Evolutionary conservation across 164 flowering plant genomes (phyloP).

Genomic region (Dillenia suffruticosa): DNA sequence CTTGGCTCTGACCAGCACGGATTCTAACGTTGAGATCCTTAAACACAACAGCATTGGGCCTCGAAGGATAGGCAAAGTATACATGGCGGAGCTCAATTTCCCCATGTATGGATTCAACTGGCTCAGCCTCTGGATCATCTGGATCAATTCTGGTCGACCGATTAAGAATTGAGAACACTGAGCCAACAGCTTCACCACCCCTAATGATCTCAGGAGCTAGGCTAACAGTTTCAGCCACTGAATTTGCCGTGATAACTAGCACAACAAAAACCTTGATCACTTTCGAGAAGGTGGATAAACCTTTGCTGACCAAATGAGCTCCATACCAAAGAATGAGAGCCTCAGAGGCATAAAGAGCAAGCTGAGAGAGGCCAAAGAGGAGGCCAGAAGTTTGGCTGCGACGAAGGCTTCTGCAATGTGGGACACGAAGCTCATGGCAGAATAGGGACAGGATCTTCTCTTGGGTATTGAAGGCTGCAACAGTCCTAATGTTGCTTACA

Average conservation of each 20-base stretch:
- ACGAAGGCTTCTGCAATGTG: slow-evolving; percentile 59
- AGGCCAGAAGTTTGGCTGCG: slow-evolving; percentile 76
- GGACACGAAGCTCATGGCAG: slow-evolving; percentile 65
- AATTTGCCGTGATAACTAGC: slow-evolving; percentile 87
- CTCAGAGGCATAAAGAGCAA: slow-evolving; percentile 82
- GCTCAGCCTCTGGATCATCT: slow-evolving; percentile 78
- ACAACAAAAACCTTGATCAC: slow-evolving; percentile 94
- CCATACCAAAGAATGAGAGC: slow-evolving; percentile 98
- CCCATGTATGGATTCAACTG: slow-evolving; percentile 68
- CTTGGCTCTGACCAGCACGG: slow-evolving; percentile 93
- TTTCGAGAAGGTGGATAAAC: slow-evolving; percentile 87
- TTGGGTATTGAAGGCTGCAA: slow-evolving; percentile 97
- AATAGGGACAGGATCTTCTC: slow-evolving; percentile 80
- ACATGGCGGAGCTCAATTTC: slow-evolving; percentile 91
- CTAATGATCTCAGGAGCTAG: slow-evolving; percentile 90
- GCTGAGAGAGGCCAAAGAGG: slow-evolving; percentile 93
- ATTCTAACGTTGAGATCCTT: slow-evolving; percentile 76
- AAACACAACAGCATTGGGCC: slow-evolving; percentile 75
- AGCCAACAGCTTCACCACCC: slow-evolving; percentile 91
- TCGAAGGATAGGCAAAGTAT: slow-evolving; percentile 86
- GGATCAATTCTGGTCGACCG: slow-evolving; percentile 81
- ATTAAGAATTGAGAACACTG: slow-evolving; percentile 82
- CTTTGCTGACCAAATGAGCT: slow-evolving; percentile 74
- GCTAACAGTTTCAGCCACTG: slow-evolving; percentile 96
- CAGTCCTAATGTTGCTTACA: slow-evolving; percentile 95